Percentiles rank a stretch among this genome's conserved stretches.
Conservation (phyloP, 73 alveolate genomes). For the Symbiodinium pilosum region DNA sequence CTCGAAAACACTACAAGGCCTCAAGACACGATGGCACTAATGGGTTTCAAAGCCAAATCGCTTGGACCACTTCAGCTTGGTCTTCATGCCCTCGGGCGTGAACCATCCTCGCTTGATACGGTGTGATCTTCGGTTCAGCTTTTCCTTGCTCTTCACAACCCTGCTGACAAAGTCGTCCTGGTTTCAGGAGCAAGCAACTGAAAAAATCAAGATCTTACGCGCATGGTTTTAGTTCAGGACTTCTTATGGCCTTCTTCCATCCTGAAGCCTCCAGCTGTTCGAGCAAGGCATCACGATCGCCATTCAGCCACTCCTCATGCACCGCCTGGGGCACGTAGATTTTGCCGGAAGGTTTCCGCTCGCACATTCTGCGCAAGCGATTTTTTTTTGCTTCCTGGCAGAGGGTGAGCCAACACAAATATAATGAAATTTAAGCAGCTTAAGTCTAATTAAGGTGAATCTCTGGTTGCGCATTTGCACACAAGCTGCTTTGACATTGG, state of each 20-base stretch:
- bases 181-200: neutral
- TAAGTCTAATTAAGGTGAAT: too few relatives aligned
- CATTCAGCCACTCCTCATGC: neutral
- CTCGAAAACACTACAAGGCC: neutral
- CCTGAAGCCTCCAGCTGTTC: neutral
- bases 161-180: constrained; percentile 7
- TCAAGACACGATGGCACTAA: neutral
- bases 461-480: too few relatives aligned
- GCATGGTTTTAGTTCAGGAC: neutral
- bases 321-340: neutral
- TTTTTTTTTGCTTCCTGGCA: neutral
- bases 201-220: too few relatives aligned
- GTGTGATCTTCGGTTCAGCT: neutral
- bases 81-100: constrained; percentile 22
- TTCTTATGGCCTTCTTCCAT: neutral
- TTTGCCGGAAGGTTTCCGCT: neutral
- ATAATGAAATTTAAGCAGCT: too few relatives aligned
- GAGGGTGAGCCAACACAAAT: too few relatives aligned
- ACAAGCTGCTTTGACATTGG: too few relatives aligned
- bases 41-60: neutral
- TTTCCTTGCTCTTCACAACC: neutral
- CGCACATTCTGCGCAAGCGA: neutral
- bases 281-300: neutral
- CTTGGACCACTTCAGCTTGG: neutral
- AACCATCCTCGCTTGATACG: constrained; percentile 11